Evolutionary conservation across 306 rosid genomes (phyloP).

Genomic region (Glycine soja): DNA sequence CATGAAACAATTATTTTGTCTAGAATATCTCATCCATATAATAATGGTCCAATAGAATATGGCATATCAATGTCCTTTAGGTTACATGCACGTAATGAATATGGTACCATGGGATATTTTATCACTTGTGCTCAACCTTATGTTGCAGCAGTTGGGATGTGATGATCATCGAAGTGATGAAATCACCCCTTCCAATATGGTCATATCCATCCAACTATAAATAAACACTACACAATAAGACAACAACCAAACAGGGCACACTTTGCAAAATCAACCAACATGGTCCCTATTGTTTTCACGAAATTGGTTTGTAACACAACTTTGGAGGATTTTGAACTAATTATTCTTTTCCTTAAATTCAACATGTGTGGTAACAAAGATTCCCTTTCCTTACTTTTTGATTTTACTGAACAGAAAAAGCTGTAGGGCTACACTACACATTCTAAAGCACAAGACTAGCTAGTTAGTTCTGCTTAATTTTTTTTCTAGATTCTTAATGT

Average conservation of each 20-base stretch:
- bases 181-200: conserved; percentile 53
- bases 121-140: conserved; percentile 49
- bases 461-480: not conserved
- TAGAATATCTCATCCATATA: conserved; percentile 43
- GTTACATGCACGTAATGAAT: conserved; percentile 50
- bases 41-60: conserved; percentile 51
- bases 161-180: conserved; percentile 57
- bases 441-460: conserved; percentile 26
- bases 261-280: conserved; percentile 47
- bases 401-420: conserved; percentile 30
- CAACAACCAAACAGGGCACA: conserved; percentile 55
- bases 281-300: conserved; percentile 15
- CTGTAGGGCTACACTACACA: conserved; percentile 10
- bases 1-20: conserved; percentile 49
- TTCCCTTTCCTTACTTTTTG: conserved; percentile 38
- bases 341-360: conserved; percentile 9
- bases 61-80: conserved; percentile 46
- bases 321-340: conserved; percentile 30
- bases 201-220: conserved; percentile 48
- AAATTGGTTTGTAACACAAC: conserved; percentile 40
- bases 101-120: conserved; percentile 45
- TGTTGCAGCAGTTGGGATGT: conserved; percentile 64
- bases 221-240: conserved; percentile 48
- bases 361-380: conserved; percentile 41
- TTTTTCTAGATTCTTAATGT: not conserved